These are phyloP conservation scores for Rhexocercosporidium sp. DNA, from an alignment of 2,329 filamentous ascomycete species.

Conservation along the genomic window DNA sequence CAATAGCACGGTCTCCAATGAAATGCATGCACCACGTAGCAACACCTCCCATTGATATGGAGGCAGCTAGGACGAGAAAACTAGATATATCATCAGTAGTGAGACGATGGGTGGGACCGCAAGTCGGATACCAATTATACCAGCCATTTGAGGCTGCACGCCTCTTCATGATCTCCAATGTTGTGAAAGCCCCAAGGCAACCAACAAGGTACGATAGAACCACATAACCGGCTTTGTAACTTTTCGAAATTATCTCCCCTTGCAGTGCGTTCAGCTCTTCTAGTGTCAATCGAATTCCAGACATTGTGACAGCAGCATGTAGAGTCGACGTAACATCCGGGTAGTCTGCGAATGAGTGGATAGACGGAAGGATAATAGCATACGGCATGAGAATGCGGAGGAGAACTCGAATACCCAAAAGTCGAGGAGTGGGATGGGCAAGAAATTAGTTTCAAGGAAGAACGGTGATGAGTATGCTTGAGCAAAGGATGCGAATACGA, in stretches of 20 bases:
- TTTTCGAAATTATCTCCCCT: slow-evolving; percentile 28
- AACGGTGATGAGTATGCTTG: background rate
- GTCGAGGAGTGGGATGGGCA: background rate
- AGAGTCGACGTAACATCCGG: background rate
- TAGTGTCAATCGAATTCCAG: background rate
- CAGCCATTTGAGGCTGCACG: slow-evolving; percentile 71
- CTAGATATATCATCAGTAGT: slow-evolving; percentile 44
- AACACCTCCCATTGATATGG: slow-evolving; percentile 75
- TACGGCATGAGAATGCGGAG: background rate
- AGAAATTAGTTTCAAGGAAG: background rate
- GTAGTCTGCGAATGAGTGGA: background rate
- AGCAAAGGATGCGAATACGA: background rate
- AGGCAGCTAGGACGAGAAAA: slow-evolving; percentile 66
- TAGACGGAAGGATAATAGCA: too few species aligned
- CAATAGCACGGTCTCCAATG: slow-evolving; percentile 80
- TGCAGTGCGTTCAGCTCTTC: slow-evolving; percentile 16
- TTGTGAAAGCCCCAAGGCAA: slow-evolving; percentile 76
- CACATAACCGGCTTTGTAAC: slow-evolving; percentile 61
- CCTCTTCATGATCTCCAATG: slow-evolving; percentile 80
- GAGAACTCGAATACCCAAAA: background rate
- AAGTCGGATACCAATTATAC: slow-evolving; percentile 66
- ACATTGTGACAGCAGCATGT: background rate
- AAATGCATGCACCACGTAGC: slow-evolving; percentile 83
- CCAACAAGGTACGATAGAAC: slow-evolving; percentile 73
- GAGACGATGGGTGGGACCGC: background rate